These are phyloP conservation scores for Helicocarpus griseus DNA, from an alignment of 2,329 filamentous ascomycete genomes.

Conservation along the genomic window DNA sequence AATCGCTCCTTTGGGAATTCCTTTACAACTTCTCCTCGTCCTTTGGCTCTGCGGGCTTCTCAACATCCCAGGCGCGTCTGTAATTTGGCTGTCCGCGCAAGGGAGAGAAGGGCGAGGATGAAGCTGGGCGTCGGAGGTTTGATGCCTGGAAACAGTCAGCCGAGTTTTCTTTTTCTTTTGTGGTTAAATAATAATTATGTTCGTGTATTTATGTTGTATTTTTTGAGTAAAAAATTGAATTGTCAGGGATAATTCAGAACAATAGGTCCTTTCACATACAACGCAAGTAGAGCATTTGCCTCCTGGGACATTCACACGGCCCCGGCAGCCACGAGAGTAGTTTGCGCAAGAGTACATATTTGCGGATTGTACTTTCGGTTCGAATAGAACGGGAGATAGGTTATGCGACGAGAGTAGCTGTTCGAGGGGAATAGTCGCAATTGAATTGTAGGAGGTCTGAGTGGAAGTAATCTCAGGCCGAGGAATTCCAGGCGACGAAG, in stretches of 20 bases:
- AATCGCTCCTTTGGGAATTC: background rate
- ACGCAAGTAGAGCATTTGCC: constrained; percentile 37
- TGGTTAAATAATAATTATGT: too few species aligned
- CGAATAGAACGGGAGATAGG: background rate
- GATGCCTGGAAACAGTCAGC: constrained; percentile 21
- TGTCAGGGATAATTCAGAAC: too few species aligned
- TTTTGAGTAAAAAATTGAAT: constrained; percentile 3
- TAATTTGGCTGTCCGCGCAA: constrained; percentile 10
- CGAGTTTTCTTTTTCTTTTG: constrained; percentile 6
- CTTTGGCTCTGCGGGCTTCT: background rate
- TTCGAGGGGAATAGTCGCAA: background rate
- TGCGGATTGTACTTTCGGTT: background rate
- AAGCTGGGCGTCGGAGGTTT: constrained; percentile 30
- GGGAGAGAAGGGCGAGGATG: constrained; percentile 29
- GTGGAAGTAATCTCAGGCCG: background rate
- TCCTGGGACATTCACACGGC: constrained; percentile 34
- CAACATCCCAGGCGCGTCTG: constrained; percentile 10
- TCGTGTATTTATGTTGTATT: too few species aligned
- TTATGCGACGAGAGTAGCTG: background rate
- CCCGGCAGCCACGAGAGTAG: constrained; percentile 39
- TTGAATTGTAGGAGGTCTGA: background rate
- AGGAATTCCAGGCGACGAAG: background rate
- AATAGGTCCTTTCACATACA: constrained; percentile 23
- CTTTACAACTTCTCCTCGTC: background rate
- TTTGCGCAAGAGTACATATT: constrained; percentile 40